phyloP scores from a whole-genome alignment of 345 rosid genomes.

The Iberis pinnata region DNA sequence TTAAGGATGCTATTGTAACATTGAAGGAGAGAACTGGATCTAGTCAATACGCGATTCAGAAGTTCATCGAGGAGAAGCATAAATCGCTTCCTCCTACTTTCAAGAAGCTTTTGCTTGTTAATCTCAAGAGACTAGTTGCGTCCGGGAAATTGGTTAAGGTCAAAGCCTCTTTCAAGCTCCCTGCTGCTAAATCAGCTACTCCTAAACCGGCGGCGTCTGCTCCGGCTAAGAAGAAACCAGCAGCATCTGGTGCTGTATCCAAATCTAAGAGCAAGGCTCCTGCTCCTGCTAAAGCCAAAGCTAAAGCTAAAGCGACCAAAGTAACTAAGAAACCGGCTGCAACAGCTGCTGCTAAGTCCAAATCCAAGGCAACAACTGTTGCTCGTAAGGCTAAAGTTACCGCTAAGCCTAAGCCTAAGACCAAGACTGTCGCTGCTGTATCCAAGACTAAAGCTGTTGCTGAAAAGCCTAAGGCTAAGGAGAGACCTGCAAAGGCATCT shows the following conservation, averaged over 20 bases:
- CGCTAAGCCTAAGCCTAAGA: slow-evolving; percentile 28
- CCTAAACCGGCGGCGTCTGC: slow-evolving; percentile 14
- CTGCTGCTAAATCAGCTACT: slow-evolving; percentile 32
- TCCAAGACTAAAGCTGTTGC: slow-evolving; percentile 39
- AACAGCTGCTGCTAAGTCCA: slow-evolving; percentile 19
- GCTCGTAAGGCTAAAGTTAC: slow-evolving; percentile 27
- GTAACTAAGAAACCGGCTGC: slow-evolving; percentile 19
- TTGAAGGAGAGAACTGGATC: slow-evolving; percentile 86
- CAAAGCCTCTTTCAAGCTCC: slow-evolving; percentile 66
- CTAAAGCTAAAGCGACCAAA: slow-evolving; percentile 16
- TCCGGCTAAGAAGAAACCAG: slow-evolving; percentile 32
- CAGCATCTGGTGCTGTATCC: not conserved
- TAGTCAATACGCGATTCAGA: slow-evolving; percentile 78
- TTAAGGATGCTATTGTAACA: slow-evolving; percentile 56
- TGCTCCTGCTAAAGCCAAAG: slow-evolving; percentile 30
- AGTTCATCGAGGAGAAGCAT: slow-evolving; percentile 72
- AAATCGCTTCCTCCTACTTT: slow-evolving; percentile 53
- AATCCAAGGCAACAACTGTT: slow-evolving; percentile 14
- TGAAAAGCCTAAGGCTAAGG: slow-evolving; percentile 47
- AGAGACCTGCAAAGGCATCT: slow-evolving; percentile 54
- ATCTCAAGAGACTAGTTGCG: slow-evolving; percentile 62
- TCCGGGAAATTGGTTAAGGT: slow-evolving; percentile 64
- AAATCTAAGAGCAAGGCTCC: slow-evolving; percentile 31
- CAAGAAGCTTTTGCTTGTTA: slow-evolving; percentile 55
- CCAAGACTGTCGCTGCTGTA: slow-evolving; percentile 22